Conservation (phyloP, 768 basidiomycete species). For the Cystofilobasidium bisporidii region DNA sequence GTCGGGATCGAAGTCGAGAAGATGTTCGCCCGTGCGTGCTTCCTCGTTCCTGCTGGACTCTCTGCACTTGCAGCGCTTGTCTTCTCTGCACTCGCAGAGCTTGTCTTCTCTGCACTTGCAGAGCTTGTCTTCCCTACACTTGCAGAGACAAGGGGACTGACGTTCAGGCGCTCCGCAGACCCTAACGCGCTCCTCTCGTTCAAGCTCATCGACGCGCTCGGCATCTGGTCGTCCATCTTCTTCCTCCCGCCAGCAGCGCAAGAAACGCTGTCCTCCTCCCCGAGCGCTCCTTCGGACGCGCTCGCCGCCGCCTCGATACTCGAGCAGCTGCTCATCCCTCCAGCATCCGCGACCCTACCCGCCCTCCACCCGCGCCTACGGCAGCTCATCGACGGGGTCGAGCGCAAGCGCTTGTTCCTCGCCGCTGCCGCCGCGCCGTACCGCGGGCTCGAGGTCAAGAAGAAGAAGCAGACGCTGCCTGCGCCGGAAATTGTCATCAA, state of each 20-base stretch:
- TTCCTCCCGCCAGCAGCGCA: constrained; percentile 42
- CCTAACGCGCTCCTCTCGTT: constrained; percentile 65
- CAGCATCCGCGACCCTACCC: constrained; percentile 14
- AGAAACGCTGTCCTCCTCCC: constrained; percentile 41
- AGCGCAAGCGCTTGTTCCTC: constrained; percentile 59
- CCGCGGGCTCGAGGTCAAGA: constrained; percentile 49
- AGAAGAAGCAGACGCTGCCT: constrained; percentile 53
- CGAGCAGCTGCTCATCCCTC: constrained; percentile 35
- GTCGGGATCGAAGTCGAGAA: constrained; percentile 86
- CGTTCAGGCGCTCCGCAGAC: not conserved
- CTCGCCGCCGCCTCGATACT: constrained; percentile 55
- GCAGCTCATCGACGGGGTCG: constrained; percentile 38
- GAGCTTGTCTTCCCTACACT: constrained; percentile 7
- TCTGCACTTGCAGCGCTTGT: not conserved
- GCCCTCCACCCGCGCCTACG: constrained; percentile 45
- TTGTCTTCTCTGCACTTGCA: constrained; percentile 9
- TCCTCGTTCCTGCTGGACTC: not conserved
- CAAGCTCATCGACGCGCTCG: constrained; percentile 61
- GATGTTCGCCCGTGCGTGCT: constrained; percentile 67
- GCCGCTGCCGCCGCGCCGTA: constrained; percentile 69
- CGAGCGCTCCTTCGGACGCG: constrained; percentile 34
- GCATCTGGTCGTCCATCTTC: constrained; percentile 60
- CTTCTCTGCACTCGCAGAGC: not conserved
- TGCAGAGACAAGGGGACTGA: no score
- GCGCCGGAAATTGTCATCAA: constrained; percentile 63